A percentile compares a stretch with the other conserved stretches of the same genome.
These are phyloP conservation scores for Fraxinus baroniana DNA, from an alignment of 305 asterid genomes.

Conservation along the genomic window DNA sequence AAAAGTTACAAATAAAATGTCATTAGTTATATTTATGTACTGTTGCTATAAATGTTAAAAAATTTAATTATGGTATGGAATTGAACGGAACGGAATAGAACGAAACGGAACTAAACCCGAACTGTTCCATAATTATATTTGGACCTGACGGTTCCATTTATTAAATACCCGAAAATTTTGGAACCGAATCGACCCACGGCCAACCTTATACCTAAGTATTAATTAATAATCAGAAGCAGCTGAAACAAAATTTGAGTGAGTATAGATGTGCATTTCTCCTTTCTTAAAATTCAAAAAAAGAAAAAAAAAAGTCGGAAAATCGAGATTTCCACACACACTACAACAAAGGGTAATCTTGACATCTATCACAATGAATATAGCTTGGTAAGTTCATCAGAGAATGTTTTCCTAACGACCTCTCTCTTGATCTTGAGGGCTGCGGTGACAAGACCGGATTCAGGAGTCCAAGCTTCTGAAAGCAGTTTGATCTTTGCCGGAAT, in stretches of 20 bases:
- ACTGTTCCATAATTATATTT: too few relatives aligned
- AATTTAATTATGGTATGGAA: too few relatives aligned
- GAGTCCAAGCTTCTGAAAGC: constrained; percentile 49
- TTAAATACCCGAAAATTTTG: too few relatives aligned
- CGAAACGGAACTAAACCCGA: too few relatives aligned
- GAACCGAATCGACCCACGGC: too few relatives aligned
- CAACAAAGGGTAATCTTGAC: neutral
- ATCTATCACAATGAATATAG: constrained; percentile 30
- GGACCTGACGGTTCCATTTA: too few relatives aligned
- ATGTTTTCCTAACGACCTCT: constrained; percentile 42
- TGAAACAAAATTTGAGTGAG: neutral
- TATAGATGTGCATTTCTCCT: neutral
- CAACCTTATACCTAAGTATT: neutral
- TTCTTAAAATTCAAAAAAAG: neutral
- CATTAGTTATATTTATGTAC: too few relatives aligned
- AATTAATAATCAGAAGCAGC: neutral
- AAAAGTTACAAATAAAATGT: too few relatives aligned
- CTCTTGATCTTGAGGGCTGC: constrained; percentile 55
- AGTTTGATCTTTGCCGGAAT: constrained; percentile 47
- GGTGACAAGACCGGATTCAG: constrained; percentile 53
- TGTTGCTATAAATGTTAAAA: too few relatives aligned
- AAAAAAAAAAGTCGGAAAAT: neutral
- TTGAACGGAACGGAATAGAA: too few relatives aligned
- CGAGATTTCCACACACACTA: neutral
- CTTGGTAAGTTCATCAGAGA: constrained; percentile 39